phyloP scores from a whole-genome alignment of 306 rosid species.

The Corylus americana region DNA sequence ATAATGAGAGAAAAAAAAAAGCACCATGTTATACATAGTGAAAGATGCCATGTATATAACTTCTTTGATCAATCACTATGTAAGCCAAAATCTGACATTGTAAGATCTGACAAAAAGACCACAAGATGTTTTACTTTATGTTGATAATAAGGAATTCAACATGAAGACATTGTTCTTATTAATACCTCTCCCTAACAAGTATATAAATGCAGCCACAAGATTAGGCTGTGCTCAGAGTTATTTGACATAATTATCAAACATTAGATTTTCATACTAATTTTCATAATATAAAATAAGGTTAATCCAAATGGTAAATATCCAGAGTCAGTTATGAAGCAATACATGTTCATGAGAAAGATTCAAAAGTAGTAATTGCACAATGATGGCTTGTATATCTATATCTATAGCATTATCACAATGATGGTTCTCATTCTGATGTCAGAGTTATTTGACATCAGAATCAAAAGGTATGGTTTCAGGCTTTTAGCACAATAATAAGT shows the following conservation, averaged over 20 bases:
- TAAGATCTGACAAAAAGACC: background rate
- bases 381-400: background rate
- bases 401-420: background rate
- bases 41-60: slow-evolving; percentile 8
- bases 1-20: slow-evolving; percentile 15
- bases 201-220: background rate
- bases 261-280: background rate
- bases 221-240: background rate
- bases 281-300: background rate
- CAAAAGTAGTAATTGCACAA: background rate
- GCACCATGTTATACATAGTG: slow-evolving; percentile 22
- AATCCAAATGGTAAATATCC: background rate
- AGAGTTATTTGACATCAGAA: background rate
- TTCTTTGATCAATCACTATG: background rate
- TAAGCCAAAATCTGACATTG: background rate
- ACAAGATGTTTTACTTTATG: background rate
- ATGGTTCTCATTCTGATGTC: too few relatives aligned
- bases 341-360: slow-evolving; percentile 4
- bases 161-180: background rate
- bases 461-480: background rate
- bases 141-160: background rate
- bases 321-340: background rate
- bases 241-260: background rate
- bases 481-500: background rate
- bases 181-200: background rate